Conservation (phyloP, 176 grass and related monocot species). For the Musa troglodytarum region DNA sequence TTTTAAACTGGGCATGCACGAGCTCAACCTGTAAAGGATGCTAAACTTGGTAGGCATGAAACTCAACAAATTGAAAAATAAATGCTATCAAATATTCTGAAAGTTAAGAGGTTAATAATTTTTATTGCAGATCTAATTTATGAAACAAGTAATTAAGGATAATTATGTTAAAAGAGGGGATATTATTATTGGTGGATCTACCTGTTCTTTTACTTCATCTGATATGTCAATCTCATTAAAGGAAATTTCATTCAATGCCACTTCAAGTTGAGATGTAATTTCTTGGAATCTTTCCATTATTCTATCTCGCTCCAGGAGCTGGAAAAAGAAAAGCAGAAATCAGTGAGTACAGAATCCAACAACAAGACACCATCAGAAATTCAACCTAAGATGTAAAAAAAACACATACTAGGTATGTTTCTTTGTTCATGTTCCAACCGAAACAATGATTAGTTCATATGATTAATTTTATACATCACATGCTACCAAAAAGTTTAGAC, state of each 20-base stretch:
- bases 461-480: no score
- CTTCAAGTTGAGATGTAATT: slow-evolving; percentile 6
- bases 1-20: slow-evolving; percentile 16
- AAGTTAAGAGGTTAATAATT: no score
- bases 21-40: slow-evolving; percentile 9
- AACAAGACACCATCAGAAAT: not conserved
- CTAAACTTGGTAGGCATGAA: not conserved
- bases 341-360: not conserved
- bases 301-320: slow-evolving; percentile 15
- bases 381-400: not conserved
- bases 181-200: not conserved
- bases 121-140: no score
- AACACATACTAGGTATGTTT: not conserved
- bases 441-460: not conserved
- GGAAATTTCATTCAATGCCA: slow-evolving; percentile 9
- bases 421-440: not conserved
- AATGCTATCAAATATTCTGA: no score
- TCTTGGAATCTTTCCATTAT: slow-evolving; percentile 7
- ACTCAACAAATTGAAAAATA: not conserved
- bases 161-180: not conserved
- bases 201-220: slow-evolving; percentile 23
- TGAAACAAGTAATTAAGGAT: no score
- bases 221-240: slow-evolving; percentile 16
- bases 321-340: not conserved
- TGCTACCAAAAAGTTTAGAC: no score